These are phyloP conservation scores for Bryopsis sp. DNA, from an alignment of 139 green algal species.

Conservation along the genomic window DNA sequence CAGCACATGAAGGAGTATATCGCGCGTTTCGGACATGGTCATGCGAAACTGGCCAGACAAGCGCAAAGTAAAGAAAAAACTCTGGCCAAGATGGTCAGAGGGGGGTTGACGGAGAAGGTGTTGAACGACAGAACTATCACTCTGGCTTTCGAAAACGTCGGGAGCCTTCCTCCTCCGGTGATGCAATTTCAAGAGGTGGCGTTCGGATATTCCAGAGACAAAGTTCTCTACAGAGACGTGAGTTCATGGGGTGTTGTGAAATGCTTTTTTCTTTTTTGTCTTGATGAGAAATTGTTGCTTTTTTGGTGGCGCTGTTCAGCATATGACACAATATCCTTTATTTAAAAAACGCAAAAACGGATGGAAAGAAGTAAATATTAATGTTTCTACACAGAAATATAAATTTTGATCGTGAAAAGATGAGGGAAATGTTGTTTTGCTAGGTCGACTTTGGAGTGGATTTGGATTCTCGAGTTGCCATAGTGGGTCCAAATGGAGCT, in stretches of 20 bases:
- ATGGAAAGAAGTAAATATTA: no score
- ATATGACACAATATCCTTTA: no score
- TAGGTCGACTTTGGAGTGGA: slow-evolving; percentile 91
- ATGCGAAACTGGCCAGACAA: slow-evolving; percentile 83
- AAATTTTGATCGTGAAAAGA: no score
- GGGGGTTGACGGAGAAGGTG: slow-evolving; percentile 76
- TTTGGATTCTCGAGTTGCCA: slow-evolving; percentile 84
- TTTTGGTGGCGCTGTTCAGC: no score
- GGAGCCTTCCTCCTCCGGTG: slow-evolving; percentile 88
- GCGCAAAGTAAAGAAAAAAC: slow-evolving; percentile 93
- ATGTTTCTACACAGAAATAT: no score
- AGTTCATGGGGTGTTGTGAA: not conserved
- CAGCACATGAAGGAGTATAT: slow-evolving; percentile 87
- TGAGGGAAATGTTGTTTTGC: no score
- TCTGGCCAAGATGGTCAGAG: slow-evolving; percentile 88
- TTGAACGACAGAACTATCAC: slow-evolving; percentile 60
- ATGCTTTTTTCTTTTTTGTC: no score
- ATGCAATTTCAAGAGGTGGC: slow-evolving; percentile 73
- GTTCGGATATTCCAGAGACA: slow-evolving; percentile 71
- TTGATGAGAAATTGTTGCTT: no score
- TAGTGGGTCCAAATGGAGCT: slow-evolving; percentile 87
- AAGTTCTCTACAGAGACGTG: slow-evolving; percentile 47
- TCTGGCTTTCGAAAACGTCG: slow-evolving; percentile 78
- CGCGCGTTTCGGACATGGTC: slow-evolving; percentile 78
- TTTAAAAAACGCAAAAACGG: no score